phyloP scores from a whole-genome alignment of 805 yeast species.

The Kodamaea hsintzibuensis region DNA sequence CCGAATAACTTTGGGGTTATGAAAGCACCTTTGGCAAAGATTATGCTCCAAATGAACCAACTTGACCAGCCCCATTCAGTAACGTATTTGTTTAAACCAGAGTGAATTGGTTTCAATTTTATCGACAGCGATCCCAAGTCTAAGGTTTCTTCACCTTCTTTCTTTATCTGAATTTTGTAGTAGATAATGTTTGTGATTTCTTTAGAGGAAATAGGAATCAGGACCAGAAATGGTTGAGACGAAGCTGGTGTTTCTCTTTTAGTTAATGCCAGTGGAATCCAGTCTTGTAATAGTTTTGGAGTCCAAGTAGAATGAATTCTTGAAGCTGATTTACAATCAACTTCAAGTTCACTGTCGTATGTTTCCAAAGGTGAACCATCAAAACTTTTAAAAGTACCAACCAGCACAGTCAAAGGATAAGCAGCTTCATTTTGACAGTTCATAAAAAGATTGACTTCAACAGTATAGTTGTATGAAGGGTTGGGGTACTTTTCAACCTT shows the following conservation, averaged over 20 bases:
- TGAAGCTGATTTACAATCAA: not conserved
- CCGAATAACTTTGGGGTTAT: not conserved
- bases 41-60: not conserved
- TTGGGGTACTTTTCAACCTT: constrained; percentile 1
- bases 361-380: not conserved
- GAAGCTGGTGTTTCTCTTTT: not conserved
- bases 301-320: not conserved
- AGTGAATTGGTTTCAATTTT: not conserved
- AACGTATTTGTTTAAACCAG: not conserved
- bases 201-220: not conserved
- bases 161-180: not conserved
- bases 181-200: not conserved
- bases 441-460: not conserved
- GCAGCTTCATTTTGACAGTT: not conserved
- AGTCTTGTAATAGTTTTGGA: not conserved
- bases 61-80: not conserved
- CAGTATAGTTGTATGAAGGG: not conserved
- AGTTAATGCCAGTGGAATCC: not conserved
- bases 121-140: not conserved
- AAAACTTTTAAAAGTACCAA: not conserved
- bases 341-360: not conserved
- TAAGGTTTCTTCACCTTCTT: not conserved
- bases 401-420: not conserved
- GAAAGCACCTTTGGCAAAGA: not conserved
- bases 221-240: not conserved